Conservation (phyloP, 2,329 filamentous ascomycete genomes). For the Xylaria sp. region DNA sequence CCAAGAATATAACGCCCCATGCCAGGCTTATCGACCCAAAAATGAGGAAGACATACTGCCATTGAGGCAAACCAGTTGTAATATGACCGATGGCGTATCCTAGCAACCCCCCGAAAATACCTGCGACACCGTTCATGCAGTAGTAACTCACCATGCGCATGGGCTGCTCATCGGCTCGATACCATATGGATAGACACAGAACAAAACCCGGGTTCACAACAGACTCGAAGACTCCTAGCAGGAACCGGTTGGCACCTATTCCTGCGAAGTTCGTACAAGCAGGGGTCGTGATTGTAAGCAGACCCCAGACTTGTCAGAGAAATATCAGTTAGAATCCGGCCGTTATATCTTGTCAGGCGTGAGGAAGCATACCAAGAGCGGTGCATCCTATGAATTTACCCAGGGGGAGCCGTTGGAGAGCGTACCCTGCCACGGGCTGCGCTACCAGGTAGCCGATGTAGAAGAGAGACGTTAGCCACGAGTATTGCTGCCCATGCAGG, state of each 20-base stretch:
- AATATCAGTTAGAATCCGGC: constrained; percentile 6
- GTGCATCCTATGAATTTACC: constrained; percentile 45
- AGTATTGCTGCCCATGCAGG: constrained; percentile 61
- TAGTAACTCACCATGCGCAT: constrained; percentile 45
- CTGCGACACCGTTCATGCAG: constrained; percentile 45
- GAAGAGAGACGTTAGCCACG: constrained; percentile 56
- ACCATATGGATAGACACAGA: constrained; percentile 45
- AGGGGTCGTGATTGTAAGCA: constrained; percentile 44
- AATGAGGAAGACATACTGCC: constrained; percentile 49
- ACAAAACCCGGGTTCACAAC: constrained; percentile 46
- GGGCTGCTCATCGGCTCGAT: constrained; percentile 43
- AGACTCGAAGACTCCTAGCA: constrained; percentile 46
- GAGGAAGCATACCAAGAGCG: constrained; percentile 33
- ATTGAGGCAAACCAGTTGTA: constrained; percentile 42
- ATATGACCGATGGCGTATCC: constrained; percentile 48
- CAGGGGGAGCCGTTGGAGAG: constrained; percentile 42
- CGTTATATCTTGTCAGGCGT: not conserved
- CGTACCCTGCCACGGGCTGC: constrained; percentile 44
- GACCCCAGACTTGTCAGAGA: constrained; percentile 40
- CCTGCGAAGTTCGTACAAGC: constrained; percentile 45
- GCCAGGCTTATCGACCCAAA: constrained; percentile 45
- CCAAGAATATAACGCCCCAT: constrained; percentile 41
- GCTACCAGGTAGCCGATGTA: constrained; percentile 47
- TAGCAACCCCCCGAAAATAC: constrained; percentile 44
- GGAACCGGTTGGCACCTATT: constrained; percentile 43